Evolutionary conservation across 768 basidiomycete species (phyloP), one percentile per base, ranked within the genome.

Genomic region (Phaffia australis): DNA sequence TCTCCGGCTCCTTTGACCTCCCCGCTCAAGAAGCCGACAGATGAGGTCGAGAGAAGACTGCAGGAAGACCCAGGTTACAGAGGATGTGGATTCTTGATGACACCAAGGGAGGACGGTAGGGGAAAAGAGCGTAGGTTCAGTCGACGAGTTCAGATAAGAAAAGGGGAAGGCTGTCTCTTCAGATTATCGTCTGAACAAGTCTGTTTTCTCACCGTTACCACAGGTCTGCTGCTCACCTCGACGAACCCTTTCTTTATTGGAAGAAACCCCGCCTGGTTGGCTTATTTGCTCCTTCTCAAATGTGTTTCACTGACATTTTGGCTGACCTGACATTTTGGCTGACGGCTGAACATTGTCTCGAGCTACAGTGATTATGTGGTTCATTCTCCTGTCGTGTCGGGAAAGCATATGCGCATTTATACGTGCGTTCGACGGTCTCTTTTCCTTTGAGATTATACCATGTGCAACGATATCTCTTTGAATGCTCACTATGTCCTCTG

Each of bases 141-240:
- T 46, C 58, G 15, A 15, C 35, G 25, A 35, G 23, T 29, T 49
- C 8, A 3, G n/a, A n/a, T n/a, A n/a, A n/a, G n/a, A n/a, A n/a
- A n/a, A n/a, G 35, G 35, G 11, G 11, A 42, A 42, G 35, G 35
- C 35, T 42, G 35, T 27, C 27, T 21, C n/a, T 1, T 18, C 30
- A 32, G 18, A 21, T 23, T 32, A 11, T n/a, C 27, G 23, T 29
- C 27, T 21, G 25, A 32, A 9, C 18, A 18, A 48, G 2, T 8
- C 49, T 23, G 23, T 50, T 23, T 11, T 51, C 27, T 14, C 21
- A 30, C 3, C 9, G n/a, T 2, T 19, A 18, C 18, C 19, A 4
- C 49, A 61, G 60, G 52, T 50, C 60, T 61, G 29, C 25, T 14
- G 30, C 49, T 61, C 60, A 61, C 60, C 7, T 61, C 60, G 6